Base-by-base conservation (phyloP, 257 asterid species). In the Paraleonurus japonicus region DNA sequence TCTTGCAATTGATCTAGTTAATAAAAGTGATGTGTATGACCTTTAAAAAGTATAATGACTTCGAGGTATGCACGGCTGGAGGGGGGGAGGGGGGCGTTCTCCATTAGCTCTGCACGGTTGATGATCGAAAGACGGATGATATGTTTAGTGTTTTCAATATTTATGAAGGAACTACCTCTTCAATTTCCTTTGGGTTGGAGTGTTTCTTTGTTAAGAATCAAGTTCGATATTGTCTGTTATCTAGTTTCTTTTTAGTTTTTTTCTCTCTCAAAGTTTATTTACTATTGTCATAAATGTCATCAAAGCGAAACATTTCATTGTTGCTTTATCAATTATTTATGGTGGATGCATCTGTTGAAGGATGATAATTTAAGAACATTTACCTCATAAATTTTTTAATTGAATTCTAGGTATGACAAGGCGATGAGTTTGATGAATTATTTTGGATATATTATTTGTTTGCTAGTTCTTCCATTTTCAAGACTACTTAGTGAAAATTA, bases 311-410 rank as follows among this genome's bases (percentile, higher is more conserved):
- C 32, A 6, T 47, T 20, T 13, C 37, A 7, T 12, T 65, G 33
- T 57, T 30, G 28, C 68, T 30, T 54, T 27, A 30, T 74, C 26
- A 41, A 54, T 65, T 28, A 55, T 68, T 17, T 59, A 6, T 67
- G 59, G 70, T 39, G 62, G 20, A 37, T 70, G 62, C 53, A 54
- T 24, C 59, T 75, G 63, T 65, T 26, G 0, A n/a, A 68, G 60
- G 55, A 23, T 16, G 76, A 54, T 50, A 61, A 47, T 20, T 53
- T 30, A 68, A 5, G 33, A 63, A 39, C 17, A 27, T n/a, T 59
- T 7, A n/a, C 58, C 17, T 11, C 57, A n/a, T 41, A 28, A 63
- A 51, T 53, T 15, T 51, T 32, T 67, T 13, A 26, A n/a, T 33
- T 12, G 22, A 23, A 55, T 62, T 17, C 26, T 13, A 63, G 45